Conservation (phyloP, 2,329 filamentous ascomycete species). For the Beauveria sp. region DNA sequence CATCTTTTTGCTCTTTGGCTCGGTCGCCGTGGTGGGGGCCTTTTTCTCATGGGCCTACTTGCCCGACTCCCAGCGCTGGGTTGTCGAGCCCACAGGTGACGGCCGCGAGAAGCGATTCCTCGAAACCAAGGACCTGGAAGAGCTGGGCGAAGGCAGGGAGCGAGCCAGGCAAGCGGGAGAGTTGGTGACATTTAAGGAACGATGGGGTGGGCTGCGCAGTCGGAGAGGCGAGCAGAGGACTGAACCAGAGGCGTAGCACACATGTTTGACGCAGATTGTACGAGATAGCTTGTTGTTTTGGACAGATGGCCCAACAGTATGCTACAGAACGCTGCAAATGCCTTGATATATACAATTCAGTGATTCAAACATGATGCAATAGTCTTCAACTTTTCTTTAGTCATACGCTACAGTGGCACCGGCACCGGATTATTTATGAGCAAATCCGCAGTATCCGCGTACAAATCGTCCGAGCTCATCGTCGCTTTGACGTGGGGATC, state of each 20-base stretch:
- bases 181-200: slow-evolving; percentile 35
- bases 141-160: slow-evolving; percentile 40
- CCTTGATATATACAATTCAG: not conserved
- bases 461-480: slow-evolving; percentile 51
- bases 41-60: slow-evolving; percentile 45
- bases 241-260: not conserved
- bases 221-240: not conserved
- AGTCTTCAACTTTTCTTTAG: not conserved
- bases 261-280: not conserved
- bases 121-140: slow-evolving; percentile 41
- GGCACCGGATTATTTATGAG: slow-evolving; percentile 17
- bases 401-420: not conserved
- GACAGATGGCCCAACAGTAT: not conserved
- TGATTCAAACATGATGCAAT: not conserved
- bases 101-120: slow-evolving; percentile 29
- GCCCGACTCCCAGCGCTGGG: slow-evolving; percentile 37
- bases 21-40: slow-evolving; percentile 40
- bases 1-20: slow-evolving; percentile 42
- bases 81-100: slow-evolving; percentile 16
- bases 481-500: slow-evolving; percentile 58
- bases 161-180: slow-evolving; percentile 37
- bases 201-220: slow-evolving; percentile 31
- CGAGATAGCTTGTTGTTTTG: not conserved
- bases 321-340: not conserved
- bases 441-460: slow-evolving; percentile 52